A percentile compares a stretch with the other conserved stretches of the same genome.
Evolutionary conservation across 2,329 filamentous ascomycete species (phyloP).

Genomic region (Aspergillus pseudoglaucus): DNA sequence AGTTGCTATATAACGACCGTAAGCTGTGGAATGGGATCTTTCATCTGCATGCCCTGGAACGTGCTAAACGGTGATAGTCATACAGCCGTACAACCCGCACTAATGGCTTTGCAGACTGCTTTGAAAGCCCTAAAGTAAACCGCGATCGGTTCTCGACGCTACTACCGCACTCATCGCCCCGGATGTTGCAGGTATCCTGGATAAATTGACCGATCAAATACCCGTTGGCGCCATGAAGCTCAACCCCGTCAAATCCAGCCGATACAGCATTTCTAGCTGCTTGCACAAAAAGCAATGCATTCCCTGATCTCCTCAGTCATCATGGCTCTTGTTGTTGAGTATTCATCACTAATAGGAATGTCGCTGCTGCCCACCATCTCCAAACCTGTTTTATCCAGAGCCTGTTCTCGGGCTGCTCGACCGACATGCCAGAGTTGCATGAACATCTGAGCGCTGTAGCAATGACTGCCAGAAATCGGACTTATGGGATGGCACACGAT

Average conservation of each 20-base stretch:
- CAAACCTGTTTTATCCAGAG: not conserved
- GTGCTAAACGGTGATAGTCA: not conserved
- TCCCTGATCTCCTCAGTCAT: not conserved
- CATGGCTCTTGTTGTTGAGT: not conserved
- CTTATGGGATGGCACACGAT: too few species aligned
- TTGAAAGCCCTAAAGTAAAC: not conserved
- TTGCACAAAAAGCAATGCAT: not conserved
- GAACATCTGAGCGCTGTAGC: too few species aligned
- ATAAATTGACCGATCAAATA: not conserved
- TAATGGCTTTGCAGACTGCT: not conserved
- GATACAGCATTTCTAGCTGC: not conserved
- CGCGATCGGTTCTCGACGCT: not conserved
- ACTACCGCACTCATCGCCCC: not conserved
- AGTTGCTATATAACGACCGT: not conserved
- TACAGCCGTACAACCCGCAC: not conserved
- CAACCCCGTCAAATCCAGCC: not conserved
- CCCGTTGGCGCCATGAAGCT: not conserved
- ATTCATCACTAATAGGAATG: not conserved
- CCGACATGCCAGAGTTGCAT: not conserved
- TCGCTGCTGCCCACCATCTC: not conserved
- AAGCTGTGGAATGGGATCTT: not conserved
- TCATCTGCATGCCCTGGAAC: not conserved
- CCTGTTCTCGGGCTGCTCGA: too few species aligned
- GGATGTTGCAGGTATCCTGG: not conserved
- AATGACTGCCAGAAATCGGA: too few species aligned